Percentiles rank a stretch among this genome's conserved stretches.
phyloP scores from a whole-genome alignment of 2,329 filamentous ascomycete genomes.

The Sporothrix globosa region DNA sequence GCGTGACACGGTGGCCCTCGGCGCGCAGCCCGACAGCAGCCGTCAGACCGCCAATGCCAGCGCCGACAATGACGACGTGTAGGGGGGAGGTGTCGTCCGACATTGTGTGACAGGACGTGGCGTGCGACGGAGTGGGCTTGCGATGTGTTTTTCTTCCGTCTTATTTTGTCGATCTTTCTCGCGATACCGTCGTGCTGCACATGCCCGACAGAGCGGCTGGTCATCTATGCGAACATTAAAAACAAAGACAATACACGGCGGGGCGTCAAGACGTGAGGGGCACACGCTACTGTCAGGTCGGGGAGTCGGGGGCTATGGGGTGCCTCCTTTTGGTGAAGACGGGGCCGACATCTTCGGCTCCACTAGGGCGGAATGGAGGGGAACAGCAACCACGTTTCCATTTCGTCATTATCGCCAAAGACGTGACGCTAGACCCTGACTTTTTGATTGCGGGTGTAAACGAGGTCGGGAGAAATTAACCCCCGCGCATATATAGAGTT shows the following conservation, averaged over 20 bases:
- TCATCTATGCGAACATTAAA: too few species aligned
- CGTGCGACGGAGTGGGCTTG: neutral
- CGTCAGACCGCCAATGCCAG: constrained; percentile 6
- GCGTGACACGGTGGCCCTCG: neutral
- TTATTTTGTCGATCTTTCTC: too few species aligned
- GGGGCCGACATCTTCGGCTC: constrained; percentile 6
- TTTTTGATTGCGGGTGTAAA: neutral
- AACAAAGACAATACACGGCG: too few species aligned
- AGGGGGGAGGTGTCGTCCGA: neutral
- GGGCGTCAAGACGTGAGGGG: too few species aligned
- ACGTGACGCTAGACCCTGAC: constrained; percentile 2
- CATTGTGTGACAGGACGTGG: neutral
- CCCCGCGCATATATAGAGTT: neutral
- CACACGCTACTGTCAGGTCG: too few species aligned
- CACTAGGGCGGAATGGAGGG: neutral
- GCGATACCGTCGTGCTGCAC: too few species aligned
- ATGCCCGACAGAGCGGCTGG: too few species aligned
- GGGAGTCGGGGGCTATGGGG: too few species aligned
- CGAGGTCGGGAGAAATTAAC: neutral
- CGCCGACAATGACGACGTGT: neutral
- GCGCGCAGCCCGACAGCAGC: constrained; percentile 5
- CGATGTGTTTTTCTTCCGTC: neutral
- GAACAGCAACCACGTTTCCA: neutral
- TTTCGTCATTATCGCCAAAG: neutral
- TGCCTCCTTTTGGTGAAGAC: too few species aligned